phyloP scores from a whole-genome alignment of 2,329 filamentous ascomycete species.

The Exophiala aquamarina region DNA sequence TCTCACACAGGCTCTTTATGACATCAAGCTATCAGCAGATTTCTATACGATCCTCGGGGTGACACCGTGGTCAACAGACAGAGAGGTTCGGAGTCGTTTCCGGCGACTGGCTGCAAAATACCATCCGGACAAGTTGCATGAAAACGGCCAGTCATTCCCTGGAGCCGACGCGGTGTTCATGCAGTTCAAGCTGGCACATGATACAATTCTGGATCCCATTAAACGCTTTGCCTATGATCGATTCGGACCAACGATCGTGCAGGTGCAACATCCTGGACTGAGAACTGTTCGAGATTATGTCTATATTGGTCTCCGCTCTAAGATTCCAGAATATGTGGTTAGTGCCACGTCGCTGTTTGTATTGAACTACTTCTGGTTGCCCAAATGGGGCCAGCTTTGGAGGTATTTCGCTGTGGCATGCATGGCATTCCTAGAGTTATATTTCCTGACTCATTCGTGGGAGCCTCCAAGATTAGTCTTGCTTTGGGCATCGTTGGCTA shows the following conservation, averaged over 20 bases:
- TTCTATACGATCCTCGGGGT: conserved; percentile 80
- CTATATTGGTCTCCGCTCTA: conserved; percentile 58
- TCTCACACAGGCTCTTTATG: conserved; percentile 86
- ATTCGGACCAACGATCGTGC: conserved; percentile 71
- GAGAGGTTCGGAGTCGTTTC: conserved; percentile 80
- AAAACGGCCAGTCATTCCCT: conserved; percentile 29
- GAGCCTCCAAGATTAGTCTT: conserved; percentile 15
- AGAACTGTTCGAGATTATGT: conserved; percentile 72
- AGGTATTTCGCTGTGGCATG: conserved; percentile 53
- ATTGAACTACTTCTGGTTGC: conserved; percentile 29
- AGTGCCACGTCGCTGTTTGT: conserved; percentile 34
- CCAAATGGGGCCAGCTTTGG: conserved; percentile 40
- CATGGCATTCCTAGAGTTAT: conserved; percentile 58
- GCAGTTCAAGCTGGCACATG: conserved; percentile 77
- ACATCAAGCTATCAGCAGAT: conserved; percentile 68
- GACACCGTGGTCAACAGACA: conserved; percentile 64
- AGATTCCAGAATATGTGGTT: conserved; percentile 40
- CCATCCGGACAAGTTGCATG: conserved; percentile 79
- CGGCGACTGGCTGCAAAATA: conserved; percentile 66
- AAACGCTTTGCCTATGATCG: conserved; percentile 86
- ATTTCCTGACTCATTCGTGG: conserved; percentile 52
- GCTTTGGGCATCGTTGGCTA: conserved; percentile 15
- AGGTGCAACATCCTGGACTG: conserved; percentile 49
- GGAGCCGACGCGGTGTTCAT: conserved; percentile 62
- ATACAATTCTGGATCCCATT: conserved; percentile 74